Conservation (phyloP, 176 grass and related monocot species). For the Eleusine coracana region DNA sequence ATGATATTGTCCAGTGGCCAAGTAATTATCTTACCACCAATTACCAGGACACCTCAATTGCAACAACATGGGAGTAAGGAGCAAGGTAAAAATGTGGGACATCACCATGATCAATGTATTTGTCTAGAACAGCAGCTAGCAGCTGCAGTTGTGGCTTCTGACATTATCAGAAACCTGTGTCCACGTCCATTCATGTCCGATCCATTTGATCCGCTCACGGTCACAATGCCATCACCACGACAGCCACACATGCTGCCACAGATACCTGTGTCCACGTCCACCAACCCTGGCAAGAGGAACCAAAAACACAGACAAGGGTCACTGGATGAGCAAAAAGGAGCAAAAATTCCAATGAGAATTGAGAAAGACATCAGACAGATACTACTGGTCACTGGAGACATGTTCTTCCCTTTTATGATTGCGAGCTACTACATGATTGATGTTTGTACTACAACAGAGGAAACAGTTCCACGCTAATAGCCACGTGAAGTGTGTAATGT, state of each 20-base stretch:
- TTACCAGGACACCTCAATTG: conserved; percentile 26
- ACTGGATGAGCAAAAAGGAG: conserved; percentile 9
- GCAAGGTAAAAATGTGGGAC: neutral
- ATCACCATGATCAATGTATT: conserved; percentile 19
- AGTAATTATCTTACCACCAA: conserved; percentile 10
- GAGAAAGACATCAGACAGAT: conserved; percentile 1
- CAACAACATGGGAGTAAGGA: neutral
- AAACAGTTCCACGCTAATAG: too few species aligned
- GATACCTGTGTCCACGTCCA: conserved; percentile 36
- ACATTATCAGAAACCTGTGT: conserved; percentile 26
- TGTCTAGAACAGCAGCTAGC: neutral
- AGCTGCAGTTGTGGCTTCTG: neutral
- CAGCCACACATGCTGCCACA: conserved; percentile 39
- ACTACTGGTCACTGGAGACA: neutral
- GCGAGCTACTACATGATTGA: neutral
- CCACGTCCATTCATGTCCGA: neutral
- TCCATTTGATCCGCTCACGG: neutral
- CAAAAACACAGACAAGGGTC: neutral
- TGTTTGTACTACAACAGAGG: too few species aligned
- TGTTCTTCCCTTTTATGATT: conserved; percentile 20
- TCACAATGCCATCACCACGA: conserved; percentile 35
- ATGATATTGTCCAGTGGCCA: neutral
- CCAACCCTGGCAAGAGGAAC: conserved; percentile 41
- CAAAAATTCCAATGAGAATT: conserved; percentile 31
- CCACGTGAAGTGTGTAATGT: too few species aligned